These are phyloP conservation scores for Syzygium malaccense DNA, from an alignment of 441 rosid species.

Conservation along the genomic window DNA sequence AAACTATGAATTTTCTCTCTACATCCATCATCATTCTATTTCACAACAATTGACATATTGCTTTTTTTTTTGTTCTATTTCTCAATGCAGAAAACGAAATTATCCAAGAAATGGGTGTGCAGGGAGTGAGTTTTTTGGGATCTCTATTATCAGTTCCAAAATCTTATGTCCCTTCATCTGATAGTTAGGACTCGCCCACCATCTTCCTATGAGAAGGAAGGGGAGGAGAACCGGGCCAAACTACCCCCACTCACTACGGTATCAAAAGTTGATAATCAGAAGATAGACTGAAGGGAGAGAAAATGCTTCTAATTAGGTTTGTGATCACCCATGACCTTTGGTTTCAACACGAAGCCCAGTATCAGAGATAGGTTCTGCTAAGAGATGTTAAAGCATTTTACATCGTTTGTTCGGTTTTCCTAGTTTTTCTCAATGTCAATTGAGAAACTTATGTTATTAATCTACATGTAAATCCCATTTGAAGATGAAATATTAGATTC, in stretches of 20 bases:
- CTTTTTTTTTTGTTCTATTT: too few relatives aligned
- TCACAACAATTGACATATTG: too few relatives aligned
- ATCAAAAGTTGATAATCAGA: not conserved
- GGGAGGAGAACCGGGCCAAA: not conserved
- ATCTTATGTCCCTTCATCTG: not conserved
- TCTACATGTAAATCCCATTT: not conserved
- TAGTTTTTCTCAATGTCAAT: not conserved
- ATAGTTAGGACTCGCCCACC: not conserved
- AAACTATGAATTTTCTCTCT: too few relatives aligned
- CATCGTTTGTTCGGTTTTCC: not conserved
- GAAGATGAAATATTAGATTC: not conserved
- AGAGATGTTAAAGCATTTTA: not conserved
- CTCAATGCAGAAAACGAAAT: not conserved
- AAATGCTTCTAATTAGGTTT: not conserved
- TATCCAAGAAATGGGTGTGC: not conserved
- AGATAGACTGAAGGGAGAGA: not conserved
- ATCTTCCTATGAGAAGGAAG: not conserved
- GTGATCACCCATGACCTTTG: not conserved
- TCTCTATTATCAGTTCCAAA: not conserved
- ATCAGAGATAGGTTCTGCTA: not conserved
- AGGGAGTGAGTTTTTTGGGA: not conserved
- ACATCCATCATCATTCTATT: too few relatives aligned
- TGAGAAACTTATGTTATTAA: not conserved
- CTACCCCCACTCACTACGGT: not conserved
- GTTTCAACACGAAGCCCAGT: not conserved